Evolutionary conservation across 495 filamentous ascomycete species (phyloP), one percentile per base, ranked within the genome.

Genomic region (Melanomma pulvis-pyrius): DNA sequence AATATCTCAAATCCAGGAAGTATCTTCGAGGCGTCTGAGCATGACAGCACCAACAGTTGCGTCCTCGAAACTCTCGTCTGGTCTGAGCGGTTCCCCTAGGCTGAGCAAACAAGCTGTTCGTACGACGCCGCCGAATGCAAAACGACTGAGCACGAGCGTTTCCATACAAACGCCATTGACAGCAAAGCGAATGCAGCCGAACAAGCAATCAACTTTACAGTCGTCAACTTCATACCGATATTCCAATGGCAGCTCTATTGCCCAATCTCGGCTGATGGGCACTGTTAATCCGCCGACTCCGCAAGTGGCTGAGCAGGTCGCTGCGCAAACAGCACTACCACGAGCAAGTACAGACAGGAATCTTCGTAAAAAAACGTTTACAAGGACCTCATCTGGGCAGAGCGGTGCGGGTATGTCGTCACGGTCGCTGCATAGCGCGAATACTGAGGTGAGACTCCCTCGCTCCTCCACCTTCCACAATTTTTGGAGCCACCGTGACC

Each of bases 201-300:
- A 54, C 30, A 54, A 46, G 48, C 48, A 21, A 17, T 17, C 12
- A 3, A 15, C 29, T 25, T 15, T 52, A 11, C 57, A 34, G 32
- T 12, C 24, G 26, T 24, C 36, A 8, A 44, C n/a, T 39, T 19
- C 22, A 2, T 25, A 8, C 13, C 36, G 36, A 8, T 41, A 50
- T 12, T 41, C 46, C 6, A 59, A 53, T 28, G 28, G 52, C 51
- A 25, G 25, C 34, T 29, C 47, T 2, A 65, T 69, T 30, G 56
- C 36, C 13, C 67, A 69, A 51, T 32, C 67, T 24, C 53, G 67
- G 53, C 55, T 69, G 11, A 64, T 69, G 67, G 61, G 67, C 17
- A 46, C 61, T 17, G 29, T 64, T 19, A 26, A 55, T 48, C 47
- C 61, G 26, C 34, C 61, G n/a, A 69, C 67, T 15, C 67, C 54